Percentiles rank a stretch among this genome's conserved stretches.
Evolutionary conservation across 768 basidiomycete genomes (phyloP).

Genomic region (Gyrodon lividus): DNA sequence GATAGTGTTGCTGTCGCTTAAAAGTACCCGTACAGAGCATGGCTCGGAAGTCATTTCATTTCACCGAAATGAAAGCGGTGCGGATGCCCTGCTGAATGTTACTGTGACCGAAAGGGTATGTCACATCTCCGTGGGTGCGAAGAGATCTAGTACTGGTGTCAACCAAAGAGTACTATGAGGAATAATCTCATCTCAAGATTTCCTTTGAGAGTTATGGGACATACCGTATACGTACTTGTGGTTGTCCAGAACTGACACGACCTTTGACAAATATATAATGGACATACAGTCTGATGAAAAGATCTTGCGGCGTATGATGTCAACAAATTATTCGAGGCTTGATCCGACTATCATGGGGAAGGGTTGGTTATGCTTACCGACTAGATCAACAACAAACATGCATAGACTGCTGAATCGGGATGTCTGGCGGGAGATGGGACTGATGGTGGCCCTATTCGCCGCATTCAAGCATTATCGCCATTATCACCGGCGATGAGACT

Average conservation of each 20-base stretch:
- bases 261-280: neutral
- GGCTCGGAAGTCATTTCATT: constrained; percentile 10
- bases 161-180: neutral
- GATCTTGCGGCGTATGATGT: constrained; percentile 1
- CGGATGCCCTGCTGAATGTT: constrained; percentile 5
- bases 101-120: neutral
- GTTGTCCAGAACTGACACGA: constrained; percentile 1
- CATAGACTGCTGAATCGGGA: neutral
- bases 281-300: neutral
- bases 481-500: too few relatives aligned
- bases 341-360: constrained; percentile 12
- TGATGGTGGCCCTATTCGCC: too few relatives aligned
- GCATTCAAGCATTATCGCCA: too few relatives aligned
- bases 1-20: neutral
- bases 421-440: neutral
- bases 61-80: constrained; percentile 9
- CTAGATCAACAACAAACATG: neutral
- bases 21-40: constrained; percentile 8
- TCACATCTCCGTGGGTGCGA: neutral
- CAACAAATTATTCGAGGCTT: neutral
- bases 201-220: neutral
- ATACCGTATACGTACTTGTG: constrained; percentile 2
- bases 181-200: neutral
- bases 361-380: neutral
- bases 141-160: neutral